Percentiles rank a stretch among this genome's conserved stretches.
Conservation (phyloP, 2,329 filamentous ascomycete species). For the Colletotrichum filicis region DNA sequence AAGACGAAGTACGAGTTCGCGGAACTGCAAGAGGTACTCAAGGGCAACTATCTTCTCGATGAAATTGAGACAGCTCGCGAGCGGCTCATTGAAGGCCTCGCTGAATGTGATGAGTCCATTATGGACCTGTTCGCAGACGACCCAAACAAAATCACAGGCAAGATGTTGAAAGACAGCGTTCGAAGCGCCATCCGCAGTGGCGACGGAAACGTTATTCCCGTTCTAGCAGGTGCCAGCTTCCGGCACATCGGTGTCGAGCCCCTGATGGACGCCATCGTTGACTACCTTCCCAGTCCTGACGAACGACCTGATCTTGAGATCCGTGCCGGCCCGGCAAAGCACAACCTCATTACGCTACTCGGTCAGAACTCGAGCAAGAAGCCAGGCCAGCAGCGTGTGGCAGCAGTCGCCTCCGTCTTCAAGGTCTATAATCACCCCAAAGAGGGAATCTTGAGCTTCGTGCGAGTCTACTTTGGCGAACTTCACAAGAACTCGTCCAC, state of each 20-base stretch:
- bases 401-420: constrained; percentile 78
- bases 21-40: constrained; percentile 46
- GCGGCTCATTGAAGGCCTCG: constrained; percentile 83
- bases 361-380: constrained; percentile 44
- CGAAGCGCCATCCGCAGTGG: constrained; percentile 76
- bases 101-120: constrained; percentile 87
- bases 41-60: constrained; percentile 61
- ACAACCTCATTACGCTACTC: constrained; percentile 50
- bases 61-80: constrained; percentile 82
- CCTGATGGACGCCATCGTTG: constrained; percentile 86
- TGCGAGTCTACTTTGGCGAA: constrained; percentile 89
- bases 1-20: constrained; percentile 43
- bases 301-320: constrained; percentile 86
- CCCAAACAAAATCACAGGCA: constrained; percentile 77
- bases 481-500: constrained; percentile 79
- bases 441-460: constrained; percentile 89
- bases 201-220: constrained; percentile 80
- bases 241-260: constrained; percentile 94
- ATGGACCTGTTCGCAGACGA: constrained; percentile 86
- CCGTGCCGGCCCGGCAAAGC: constrained; percentile 69
- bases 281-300: constrained; percentile 84
- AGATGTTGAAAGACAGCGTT: constrained; percentile 78
- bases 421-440: constrained; percentile 93
- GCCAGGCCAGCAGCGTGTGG: constrained; percentile 46
- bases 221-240: constrained; percentile 93